phyloP scores from a whole-genome alignment of 2,329 filamentous ascomycete genomes.

The Fonsecaea multimorphosa region DNA sequence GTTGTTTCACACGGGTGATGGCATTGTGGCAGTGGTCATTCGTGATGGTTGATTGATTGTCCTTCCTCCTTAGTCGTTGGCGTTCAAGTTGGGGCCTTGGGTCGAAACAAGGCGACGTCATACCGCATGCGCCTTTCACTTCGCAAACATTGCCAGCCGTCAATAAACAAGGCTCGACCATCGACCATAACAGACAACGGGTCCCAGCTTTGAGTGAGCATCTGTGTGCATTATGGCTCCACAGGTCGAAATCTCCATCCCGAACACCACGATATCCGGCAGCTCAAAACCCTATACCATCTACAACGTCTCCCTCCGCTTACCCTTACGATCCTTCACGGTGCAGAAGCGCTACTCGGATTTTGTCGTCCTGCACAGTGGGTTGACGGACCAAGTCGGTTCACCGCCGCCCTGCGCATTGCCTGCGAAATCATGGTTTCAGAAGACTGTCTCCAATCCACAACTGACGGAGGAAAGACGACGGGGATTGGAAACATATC shows the following conservation, averaged over 20 bases:
- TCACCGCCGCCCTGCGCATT: conserved; percentile 60
- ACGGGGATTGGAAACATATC: conserved; percentile 62
- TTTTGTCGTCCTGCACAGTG: conserved; percentile 62
- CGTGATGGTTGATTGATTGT: not conserved
- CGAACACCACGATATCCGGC: conserved; percentile 56
- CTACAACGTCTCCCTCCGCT: conserved; percentile 67
- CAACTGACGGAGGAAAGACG: conserved; percentile 64
- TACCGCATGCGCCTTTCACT: conserved; percentile 2
- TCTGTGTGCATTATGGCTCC: conserved; percentile 47
- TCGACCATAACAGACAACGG: not conserved
- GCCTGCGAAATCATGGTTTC: conserved; percentile 67
- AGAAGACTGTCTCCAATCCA: conserved; percentile 62
- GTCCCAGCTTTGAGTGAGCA: not conserved
- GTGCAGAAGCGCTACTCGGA: conserved; percentile 70
- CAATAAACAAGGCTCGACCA: conserved; percentile 8
- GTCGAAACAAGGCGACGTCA: conserved; percentile 7
- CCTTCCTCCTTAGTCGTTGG: not conserved
- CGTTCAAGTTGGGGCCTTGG: not conserved
- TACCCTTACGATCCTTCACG: conserved; percentile 65
- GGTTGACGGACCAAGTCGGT: conserved; percentile 58
- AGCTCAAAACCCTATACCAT: conserved; percentile 63
- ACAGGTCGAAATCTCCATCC: conserved; percentile 53
- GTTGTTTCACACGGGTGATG: not conserved
- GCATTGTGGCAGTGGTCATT: not conserved
- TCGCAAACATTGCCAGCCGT: conserved; percentile 2